Percentiles rank a stretch among this genome's conserved stretches.
Evolutionary conservation across 495 filamentous ascomycete species (phyloP).

Genomic region (Astrothelium macrocarpum): DNA sequence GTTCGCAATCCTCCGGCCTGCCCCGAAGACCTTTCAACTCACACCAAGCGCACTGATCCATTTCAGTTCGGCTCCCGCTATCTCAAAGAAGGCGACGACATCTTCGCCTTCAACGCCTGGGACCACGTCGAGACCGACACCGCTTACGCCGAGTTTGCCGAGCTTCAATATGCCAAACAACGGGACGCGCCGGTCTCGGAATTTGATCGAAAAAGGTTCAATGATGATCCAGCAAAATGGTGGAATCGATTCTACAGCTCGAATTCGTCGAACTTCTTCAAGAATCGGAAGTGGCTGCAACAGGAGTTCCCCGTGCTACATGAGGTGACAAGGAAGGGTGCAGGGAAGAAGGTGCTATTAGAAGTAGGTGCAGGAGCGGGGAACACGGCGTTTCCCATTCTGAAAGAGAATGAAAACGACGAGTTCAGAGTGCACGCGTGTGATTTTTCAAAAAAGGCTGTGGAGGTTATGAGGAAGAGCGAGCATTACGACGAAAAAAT

Average conservation of each 20-base stretch:
- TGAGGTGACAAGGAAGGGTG: conserved; percentile 52
- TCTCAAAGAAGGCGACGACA: conserved; percentile 70
- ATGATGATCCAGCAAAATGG: conserved; percentile 80
- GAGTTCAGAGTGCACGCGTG: conserved; percentile 75
- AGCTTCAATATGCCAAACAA: conserved; percentile 72
- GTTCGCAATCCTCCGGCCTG: conserved; percentile 36
- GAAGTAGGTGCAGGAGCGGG: conserved; percentile 94
- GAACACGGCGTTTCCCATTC: conserved; percentile 88
- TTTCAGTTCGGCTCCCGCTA: conserved; percentile 91
- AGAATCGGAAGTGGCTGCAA: conserved; percentile 90
- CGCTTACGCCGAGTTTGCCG: conserved; percentile 69
- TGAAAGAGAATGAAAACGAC: conserved; percentile 70
- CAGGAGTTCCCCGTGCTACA: conserved; percentile 87
- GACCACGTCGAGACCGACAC: conserved; percentile 89
- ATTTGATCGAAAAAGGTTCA: conserved; percentile 80
- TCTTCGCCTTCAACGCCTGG: conserved; percentile 97
- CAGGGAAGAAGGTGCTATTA: conserved; percentile 55
- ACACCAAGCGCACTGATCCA: conserved; percentile 75
- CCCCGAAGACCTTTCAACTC: conserved; percentile 46
- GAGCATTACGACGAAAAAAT: conserved; percentile 51
- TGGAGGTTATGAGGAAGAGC: conserved; percentile 74
- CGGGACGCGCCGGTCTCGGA: conserved; percentile 72
- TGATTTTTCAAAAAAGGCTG: conserved; percentile 85
- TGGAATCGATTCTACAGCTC: conserved; percentile 96
- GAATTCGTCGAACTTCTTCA: conserved; percentile 95